Base-by-base conservation (phyloP, 2,329 filamentous ascomycete species). In the Lachnellula subtilissima region DNA sequence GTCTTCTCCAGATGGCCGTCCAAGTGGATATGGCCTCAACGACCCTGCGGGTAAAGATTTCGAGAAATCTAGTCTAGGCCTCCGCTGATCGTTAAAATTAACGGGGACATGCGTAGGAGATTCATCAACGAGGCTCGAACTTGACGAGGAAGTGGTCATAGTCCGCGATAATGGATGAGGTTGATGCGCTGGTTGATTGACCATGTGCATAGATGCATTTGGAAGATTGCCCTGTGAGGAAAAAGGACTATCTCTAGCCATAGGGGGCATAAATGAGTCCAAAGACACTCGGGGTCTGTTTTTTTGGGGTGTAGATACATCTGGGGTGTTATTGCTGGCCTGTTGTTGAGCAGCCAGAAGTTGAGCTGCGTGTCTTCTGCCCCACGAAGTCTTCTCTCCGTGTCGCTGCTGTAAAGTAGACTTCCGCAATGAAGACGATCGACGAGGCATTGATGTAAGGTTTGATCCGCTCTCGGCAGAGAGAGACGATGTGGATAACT, bases 351-450 rank as follows among this genome's bases (percentile, higher is more conserved):
- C 65, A 36, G 68, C 68, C 40, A 69, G 55, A 28, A 66, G 39
- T 45, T 79, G 78, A 59, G 81, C 83, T 50, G 78, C 84, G 43
- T 78, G 78, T 56, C 83, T 76, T 54, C 81, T 76, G 40, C 83
- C 82, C 76, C 80, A 85, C 53, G 78, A 89, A 11, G 78, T 80
- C 54, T 87, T 82, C 40, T 88, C 86, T 43, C 83, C 81, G 60
- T 88, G 82, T 42, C 93, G 86, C 71, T 96, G 92, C 68, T 95
- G 91, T 23, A 96, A 73, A 0, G 93, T 96, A 2, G 91, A 95
- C 70, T 87, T 92, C 57, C 93, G 82, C 49, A 97, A 75, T 17
- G 91, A 94, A 1, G 87, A 88, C 1, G 88, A 84, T 60, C 88
- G 80, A 69, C 85, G 87, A 15, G 85, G 82, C 63, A 88, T 77